Evolutionary conservation across 306 rosid genomes (phyloP), one percentile per base, ranked within the genome.

Genomic region (Adenanthera pavonina): DNA sequence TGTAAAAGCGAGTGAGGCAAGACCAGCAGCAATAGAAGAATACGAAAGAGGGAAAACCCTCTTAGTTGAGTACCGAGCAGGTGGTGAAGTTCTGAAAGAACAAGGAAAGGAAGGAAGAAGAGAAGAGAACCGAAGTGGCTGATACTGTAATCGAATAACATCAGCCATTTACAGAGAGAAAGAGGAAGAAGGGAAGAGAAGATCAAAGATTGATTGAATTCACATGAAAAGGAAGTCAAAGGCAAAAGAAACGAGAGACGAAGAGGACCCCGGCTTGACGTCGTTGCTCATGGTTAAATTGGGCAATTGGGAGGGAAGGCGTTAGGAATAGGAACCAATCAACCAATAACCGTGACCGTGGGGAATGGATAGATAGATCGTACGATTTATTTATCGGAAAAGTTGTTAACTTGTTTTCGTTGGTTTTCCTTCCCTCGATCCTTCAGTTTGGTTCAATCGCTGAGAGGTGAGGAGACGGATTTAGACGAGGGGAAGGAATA

Each of bases 141-240:
- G 94, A 54, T 82, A 86, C 71, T 89, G 90, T 56, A 89, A 81
- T 74, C 87, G 92, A 80, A 88, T 49, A 80, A 86, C 90, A 88
- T 86, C 91, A 9, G 99, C 99, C 99, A 95, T 95, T 86, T 81
- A 80, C 56, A 25, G 13, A 70, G n/a, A n/a, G 2, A 41, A 56
- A 44, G 20, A 17, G 40, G 59, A 53, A 13, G 38, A 13, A 3
- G 56, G 3, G 12, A 11, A 60, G 11, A 25, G 57, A 53, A 70
- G 62, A 78, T 3, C 36, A 15, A 46, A 16, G 17, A 2, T 41
- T 25, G 13, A 76, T 7, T 20, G 16, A 76, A 16, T 43, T 56
- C 67, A n/a, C 51, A 67, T 52, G 73, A 68, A 41, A 17, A 68
- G 56, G 30, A 57, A 57, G 65, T 72, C 41, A 64, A 74, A 67